Conservation (phyloP, 345 rosid genomes). For the Aquilaria malaccensis region DNA sequence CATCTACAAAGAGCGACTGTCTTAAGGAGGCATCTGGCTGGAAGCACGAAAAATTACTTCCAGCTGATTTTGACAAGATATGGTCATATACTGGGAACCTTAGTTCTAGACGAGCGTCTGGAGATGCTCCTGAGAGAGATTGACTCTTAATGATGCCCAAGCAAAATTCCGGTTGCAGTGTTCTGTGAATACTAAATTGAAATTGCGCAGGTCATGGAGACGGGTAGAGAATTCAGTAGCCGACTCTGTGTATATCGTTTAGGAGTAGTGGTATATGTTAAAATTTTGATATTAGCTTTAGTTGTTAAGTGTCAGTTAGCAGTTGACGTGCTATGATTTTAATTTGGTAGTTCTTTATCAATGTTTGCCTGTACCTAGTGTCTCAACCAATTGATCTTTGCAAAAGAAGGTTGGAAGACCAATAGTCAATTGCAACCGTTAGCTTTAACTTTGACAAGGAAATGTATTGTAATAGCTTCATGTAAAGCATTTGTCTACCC, state of each 20-base stretch:
- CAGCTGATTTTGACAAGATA: slow-evolving; percentile 49
- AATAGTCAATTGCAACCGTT: too few relatives aligned
- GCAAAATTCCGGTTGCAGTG: not conserved
- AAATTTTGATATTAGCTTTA: slow-evolving; percentile 20
- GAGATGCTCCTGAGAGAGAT: slow-evolving; percentile 85
- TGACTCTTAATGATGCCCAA: slow-evolving; percentile 22
- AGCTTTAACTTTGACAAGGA: too few relatives aligned
- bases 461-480: too few relatives aligned
- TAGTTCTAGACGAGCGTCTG: slow-evolving; percentile 54
- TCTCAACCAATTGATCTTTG: too few relatives aligned
- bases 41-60: slow-evolving; percentile 25
- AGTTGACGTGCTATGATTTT: too few relatives aligned
- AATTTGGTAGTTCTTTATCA: too few relatives aligned
- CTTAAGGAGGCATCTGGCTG: slow-evolving; percentile 34
- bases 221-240: slow-evolving; percentile 8
- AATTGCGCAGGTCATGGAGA: slow-evolving; percentile 3
- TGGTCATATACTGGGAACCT: slow-evolving; percentile 78
- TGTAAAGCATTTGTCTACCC: too few relatives aligned
- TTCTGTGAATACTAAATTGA: slow-evolving; percentile 2
- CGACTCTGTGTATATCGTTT: slow-evolving; percentile 31
- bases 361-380: too few relatives aligned
- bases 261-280: slow-evolving; percentile 23
- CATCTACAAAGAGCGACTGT: slow-evolving; percentile 29
- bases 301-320: not conserved
- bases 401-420: too few relatives aligned